These are phyloP conservation scores for Saturnispora besseyi DNA, from an alignment of 805 yeast genomes.

Conservation along the genomic window DNA sequence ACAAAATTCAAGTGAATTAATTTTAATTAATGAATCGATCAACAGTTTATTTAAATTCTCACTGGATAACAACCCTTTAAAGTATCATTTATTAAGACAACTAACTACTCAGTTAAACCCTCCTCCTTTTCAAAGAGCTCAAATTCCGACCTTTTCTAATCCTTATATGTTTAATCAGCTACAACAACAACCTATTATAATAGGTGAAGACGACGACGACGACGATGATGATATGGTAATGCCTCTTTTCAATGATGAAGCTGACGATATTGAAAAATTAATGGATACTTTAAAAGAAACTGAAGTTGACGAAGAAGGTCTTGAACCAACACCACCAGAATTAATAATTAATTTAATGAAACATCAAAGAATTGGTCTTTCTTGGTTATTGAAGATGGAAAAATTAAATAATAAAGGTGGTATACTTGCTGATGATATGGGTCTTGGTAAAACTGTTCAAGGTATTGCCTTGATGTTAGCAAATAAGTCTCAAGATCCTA, in stretches of 20 bases:
- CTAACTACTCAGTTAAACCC: constrained; percentile 2
- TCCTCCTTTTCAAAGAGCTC: constrained; percentile 6
- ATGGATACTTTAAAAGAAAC: constrained; percentile 40
- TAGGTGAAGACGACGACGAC: constrained; percentile 8
- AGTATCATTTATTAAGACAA: constrained; percentile 2
- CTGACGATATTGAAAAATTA: constrained; percentile 17
- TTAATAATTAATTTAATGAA: constrained; percentile 34
- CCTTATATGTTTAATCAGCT: background rate
- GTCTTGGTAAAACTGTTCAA: constrained; percentile 70
- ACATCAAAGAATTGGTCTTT: constrained; percentile 79
- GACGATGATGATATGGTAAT: background rate
- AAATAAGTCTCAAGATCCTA: constrained; percentile 24
- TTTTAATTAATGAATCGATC: constrained; percentile 9
- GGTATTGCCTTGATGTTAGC: constrained; percentile 52
- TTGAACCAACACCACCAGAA: constrained; percentile 60
- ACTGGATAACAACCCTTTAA: background rate
- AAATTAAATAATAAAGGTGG: constrained; percentile 52
- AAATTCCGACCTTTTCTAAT: background rate
- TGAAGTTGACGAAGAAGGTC: constrained; percentile 38
- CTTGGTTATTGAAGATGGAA: constrained; percentile 74
- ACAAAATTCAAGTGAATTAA: constrained; percentile 2
- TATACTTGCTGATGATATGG: constrained; percentile 77
- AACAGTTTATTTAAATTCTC: constrained; percentile 8
- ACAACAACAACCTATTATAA: background rate
- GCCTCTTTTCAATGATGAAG: constrained; percentile 12